Percentiles rank a stretch among this genome's conserved stretches.
Conservation (phyloP, 208 protist genomes). For the Wallacemonas collosoma region DNA sequence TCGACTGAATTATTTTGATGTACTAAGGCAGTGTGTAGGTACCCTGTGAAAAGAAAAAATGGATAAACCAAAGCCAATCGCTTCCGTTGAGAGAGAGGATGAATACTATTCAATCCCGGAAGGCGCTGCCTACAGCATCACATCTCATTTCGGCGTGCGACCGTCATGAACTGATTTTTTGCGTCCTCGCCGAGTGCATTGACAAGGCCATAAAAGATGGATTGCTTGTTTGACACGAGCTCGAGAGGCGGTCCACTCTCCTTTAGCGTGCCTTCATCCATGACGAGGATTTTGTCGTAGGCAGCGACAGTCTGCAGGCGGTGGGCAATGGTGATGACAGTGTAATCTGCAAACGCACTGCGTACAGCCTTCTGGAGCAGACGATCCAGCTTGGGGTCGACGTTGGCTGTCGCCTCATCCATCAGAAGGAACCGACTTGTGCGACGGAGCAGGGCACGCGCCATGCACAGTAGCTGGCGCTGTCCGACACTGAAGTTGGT, state of each 20-base stretch:
- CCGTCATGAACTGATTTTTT: constrained; percentile 21
- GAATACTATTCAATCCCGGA: too few species aligned
- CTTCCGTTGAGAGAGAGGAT: too few species aligned
- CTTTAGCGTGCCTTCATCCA: constrained; percentile 40
- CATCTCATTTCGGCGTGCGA: background rate
- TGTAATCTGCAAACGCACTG: constrained; percentile 63
- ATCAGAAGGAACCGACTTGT: constrained; percentile 74
- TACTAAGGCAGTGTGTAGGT: too few species aligned
- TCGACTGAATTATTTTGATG: too few species aligned
- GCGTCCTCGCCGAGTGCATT: constrained; percentile 20
- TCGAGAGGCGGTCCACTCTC: constrained; percentile 37
- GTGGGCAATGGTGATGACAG: constrained; percentile 84
- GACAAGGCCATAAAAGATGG: constrained; percentile 28
- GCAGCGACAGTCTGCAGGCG: constrained; percentile 62
- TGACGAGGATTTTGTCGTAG: constrained; percentile 49
- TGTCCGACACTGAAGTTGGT: constrained; percentile 78
- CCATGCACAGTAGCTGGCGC: constrained; percentile 77
- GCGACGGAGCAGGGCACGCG: constrained; percentile 63
- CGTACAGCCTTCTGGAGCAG: constrained; percentile 62
- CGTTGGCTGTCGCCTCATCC: constrained; percentile 85
- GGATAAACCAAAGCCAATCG: too few species aligned
- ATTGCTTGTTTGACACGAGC: constrained; percentile 23
- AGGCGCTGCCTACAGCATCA: background rate
- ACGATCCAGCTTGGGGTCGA: constrained; percentile 66
- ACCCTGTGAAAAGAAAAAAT: too few species aligned